Evolutionary conservation across 768 basidiomycete species (phyloP), one percentile per base, ranked within the genome.

Genomic region (Podaxis sp.): DNA sequence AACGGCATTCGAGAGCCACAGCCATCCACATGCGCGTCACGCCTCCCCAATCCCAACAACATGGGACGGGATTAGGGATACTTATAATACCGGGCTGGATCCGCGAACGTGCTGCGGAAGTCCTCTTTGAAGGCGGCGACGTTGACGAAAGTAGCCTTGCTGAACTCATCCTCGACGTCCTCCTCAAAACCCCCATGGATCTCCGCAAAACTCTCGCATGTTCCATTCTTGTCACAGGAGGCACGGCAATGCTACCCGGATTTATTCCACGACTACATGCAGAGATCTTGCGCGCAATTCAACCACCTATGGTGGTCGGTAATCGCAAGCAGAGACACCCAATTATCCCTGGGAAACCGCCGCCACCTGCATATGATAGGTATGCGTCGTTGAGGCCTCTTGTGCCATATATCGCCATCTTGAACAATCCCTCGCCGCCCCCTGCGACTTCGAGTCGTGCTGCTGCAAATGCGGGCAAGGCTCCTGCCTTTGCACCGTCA

Each of bases 81-180:
- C 73, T 97, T 51, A 79, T 92, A 50, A 85, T 98, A 49, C 96
- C 96, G 1, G 96, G 96, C 2, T 99, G 97, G 97, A 82, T 99
- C 43, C 77, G 96, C 47, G 96, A 98, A 72, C 82, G 96, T 13
- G 90, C 90, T 0, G 87, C 95, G 1, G 97, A 98, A 73, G 82
- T 96, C 4, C 76, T 98, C 9, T 98, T 97, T 65, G 92, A 93
- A 70, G 88, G 89, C 0, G 93, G 92, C 5, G 93, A 95, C 67
- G 87, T 93, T 9, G 94, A 96, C 67, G 91, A 94, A 74, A 83
- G 82, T 64, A 94, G 91, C 64, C 77, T 96, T 6, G 90, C 93
- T 0, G 93, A 95, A 69, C 81, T 89, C 27, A 81, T 98, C 11
- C 74, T 98, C 6, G 87, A 93, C 63, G 80, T 87, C 2, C 74